Base-by-base conservation (phyloP, 371 early-diverging fungal genomes). In the Mucor plumbeus region DNA sequence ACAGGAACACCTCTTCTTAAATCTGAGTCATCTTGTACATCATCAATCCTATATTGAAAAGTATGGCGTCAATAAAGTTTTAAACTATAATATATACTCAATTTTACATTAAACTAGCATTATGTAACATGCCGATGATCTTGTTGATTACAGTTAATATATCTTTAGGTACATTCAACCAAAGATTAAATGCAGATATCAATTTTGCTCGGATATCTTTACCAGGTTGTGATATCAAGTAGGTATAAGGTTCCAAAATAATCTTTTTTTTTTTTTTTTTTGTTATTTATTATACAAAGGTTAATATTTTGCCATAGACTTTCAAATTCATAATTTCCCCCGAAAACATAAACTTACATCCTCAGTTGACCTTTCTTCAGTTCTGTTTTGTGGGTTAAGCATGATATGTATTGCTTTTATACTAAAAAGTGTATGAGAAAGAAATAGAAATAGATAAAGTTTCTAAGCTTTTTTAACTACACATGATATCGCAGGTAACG, bases 51-150 rank as follows among this genome's bases (percentile, higher is more conserved):
- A n/a, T 43, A 5, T 41, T 19, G n/a, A 34, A n/a, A 8, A 4
- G 43, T 2, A 26, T 11, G 17, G 8, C 39, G 43, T 53, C 33
- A n/a, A 36, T 31, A 53, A 38, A 21, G 33, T 17, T 40, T 40
- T 56, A 19, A 26, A 35, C 19, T 17, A 0, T 40, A 7, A 26
- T 11, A 59, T 8, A 21, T 4, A 19, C 4, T 19, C 1, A 17
- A 7, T 67, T 86, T 63, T 88, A 92, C 95, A 99, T 79, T 44
- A 99, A 74, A 78, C 94, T 94, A 21, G 97, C 92, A 40, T 89
- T 94, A 69, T 99, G 99, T 31, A 99, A 90, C 95, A 96, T 97
- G 62, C 92, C 94, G 17, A 97, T 89, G 11, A 95, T 89, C 54
- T 90, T 87, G 41, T 88, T 85, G 35, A 99, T 96, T 31, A 86